Conservation (phyloP, 1,284 basidiomycete species). For the Apiotrichum veenhuisii region DNA sequence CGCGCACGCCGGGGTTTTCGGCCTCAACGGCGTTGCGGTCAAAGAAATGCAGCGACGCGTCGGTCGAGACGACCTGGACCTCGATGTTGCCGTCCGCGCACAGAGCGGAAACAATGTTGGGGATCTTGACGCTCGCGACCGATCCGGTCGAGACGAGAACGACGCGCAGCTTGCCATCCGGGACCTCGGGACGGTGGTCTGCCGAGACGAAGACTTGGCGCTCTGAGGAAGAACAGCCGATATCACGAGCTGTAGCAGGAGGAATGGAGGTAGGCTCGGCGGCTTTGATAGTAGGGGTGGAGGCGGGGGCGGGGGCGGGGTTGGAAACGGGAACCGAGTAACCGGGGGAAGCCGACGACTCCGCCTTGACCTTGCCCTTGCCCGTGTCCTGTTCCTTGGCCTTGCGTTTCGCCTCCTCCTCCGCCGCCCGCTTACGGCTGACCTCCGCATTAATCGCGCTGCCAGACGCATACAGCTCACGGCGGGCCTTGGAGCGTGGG, state of each 20-base stretch:
- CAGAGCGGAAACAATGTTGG: conserved; percentile 68
- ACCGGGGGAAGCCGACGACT: neutral
- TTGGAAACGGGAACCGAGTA: neutral
- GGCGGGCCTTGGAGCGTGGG: conserved; percentile 30
- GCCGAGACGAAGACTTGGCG: conserved; percentile 29
- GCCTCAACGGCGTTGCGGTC: conserved; percentile 54
- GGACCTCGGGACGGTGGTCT: conserved; percentile 25
- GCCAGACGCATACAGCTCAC: conserved; percentile 38
- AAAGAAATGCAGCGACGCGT: conserved; percentile 74
- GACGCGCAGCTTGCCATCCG: conserved; percentile 57
- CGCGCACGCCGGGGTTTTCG: conserved; percentile 53
- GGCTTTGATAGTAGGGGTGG: neutral
- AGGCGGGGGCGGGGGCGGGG: neutral
- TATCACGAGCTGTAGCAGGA: neutral
- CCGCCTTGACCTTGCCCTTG: neutral
- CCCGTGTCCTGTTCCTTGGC: neutral
- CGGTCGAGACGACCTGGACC: conserved; percentile 80
- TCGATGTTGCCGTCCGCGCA: conserved; percentile 65
- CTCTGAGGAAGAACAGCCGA: neutral
- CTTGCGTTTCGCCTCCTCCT: neutral
- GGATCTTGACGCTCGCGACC: conserved; percentile 89
- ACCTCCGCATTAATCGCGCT: conserved; percentile 10
- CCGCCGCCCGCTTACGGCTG: neutral
- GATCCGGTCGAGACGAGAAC: conserved; percentile 85
- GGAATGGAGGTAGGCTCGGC: neutral